Conservation (phyloP, 2,329 filamentous ascomycete species). For the Exophiala xenobiotica region DNA sequence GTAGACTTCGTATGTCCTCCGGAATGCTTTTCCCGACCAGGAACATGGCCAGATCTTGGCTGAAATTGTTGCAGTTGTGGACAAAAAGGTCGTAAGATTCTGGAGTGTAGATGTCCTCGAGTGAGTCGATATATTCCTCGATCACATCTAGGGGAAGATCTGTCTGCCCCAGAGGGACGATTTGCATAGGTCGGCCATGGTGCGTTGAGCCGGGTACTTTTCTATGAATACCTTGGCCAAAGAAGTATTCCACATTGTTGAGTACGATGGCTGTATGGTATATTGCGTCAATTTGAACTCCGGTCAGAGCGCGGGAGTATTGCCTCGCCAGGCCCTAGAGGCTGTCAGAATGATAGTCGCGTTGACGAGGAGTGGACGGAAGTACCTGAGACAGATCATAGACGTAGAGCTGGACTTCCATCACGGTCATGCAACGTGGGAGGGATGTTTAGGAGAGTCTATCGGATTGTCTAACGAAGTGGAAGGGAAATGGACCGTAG, state of each 20-base stretch:
- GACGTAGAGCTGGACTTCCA: constrained; percentile 75
- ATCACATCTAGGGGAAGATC: constrained; percentile 77
- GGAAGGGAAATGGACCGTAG: not conserved
- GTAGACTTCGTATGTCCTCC: constrained; percentile 79
- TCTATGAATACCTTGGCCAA: constrained; percentile 81
- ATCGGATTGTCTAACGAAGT: not conserved
- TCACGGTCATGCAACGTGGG: too few relatives aligned
- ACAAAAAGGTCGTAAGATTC: constrained; percentile 85
- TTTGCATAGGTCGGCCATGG: constrained; percentile 78
- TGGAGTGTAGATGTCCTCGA: constrained; percentile 77
- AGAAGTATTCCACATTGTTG: constrained; percentile 82
- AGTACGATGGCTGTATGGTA: constrained; percentile 93
- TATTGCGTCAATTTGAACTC: constrained; percentile 79
- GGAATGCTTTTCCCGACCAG: constrained; percentile 86
- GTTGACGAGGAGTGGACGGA: not conserved
- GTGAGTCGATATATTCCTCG: constrained; percentile 80
- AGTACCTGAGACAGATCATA: constrained; percentile 69
- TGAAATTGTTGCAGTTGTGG: constrained; percentile 98
- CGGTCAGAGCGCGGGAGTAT: constrained; percentile 60
- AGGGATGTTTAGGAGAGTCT: too few relatives aligned
- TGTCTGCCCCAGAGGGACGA: constrained; percentile 71
- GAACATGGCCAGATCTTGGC: constrained; percentile 87
- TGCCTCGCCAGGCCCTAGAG: constrained; percentile 55
- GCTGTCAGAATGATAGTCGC: constrained; percentile 4
- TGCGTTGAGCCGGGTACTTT: constrained; percentile 81